Conservation (phyloP, 768 basidiomycete genomes). For the Clitopilus hobsonii region DNA sequence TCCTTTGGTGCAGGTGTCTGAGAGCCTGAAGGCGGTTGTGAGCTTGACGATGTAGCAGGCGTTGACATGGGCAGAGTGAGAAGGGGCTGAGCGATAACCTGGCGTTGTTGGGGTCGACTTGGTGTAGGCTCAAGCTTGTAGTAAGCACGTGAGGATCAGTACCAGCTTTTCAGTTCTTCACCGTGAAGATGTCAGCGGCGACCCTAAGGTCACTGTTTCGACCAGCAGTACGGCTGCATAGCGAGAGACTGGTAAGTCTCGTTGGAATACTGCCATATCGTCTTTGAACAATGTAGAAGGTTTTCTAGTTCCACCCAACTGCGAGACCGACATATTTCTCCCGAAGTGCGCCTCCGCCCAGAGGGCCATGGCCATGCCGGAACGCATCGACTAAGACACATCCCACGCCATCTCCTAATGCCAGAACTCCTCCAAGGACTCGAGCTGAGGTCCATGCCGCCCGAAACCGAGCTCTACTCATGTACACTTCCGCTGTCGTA, state of each 20-base stretch:
- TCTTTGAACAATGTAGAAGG: constrained; percentile 6
- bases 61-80: constrained; percentile 14
- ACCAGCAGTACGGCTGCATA: not conserved
- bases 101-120: not conserved
- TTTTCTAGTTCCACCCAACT: constrained; percentile 6
- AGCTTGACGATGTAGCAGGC: constrained; percentile 1
- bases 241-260: not conserved
- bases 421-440: constrained; percentile 12
- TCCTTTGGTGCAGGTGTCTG: constrained; percentile 28
- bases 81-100: not conserved
- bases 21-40: constrained; percentile 10
- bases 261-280: constrained; percentile 5
- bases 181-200: not conserved
- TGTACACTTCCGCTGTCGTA: constrained; percentile 85
- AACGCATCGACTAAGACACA: constrained; percentile 11
- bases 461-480: constrained; percentile 68
- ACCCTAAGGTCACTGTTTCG: not conserved
- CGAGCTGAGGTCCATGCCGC: constrained; percentile 41
- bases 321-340: not conserved
- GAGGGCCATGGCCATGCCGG: constrained; percentile 4
- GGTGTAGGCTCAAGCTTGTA: not conserved
- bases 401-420: constrained; percentile 1
- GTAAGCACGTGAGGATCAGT: not conserved
- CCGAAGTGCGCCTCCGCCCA: not conserved
- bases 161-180: not conserved